Conservation (phyloP, 345 rosid species). For the Gossypium australe region DNA sequence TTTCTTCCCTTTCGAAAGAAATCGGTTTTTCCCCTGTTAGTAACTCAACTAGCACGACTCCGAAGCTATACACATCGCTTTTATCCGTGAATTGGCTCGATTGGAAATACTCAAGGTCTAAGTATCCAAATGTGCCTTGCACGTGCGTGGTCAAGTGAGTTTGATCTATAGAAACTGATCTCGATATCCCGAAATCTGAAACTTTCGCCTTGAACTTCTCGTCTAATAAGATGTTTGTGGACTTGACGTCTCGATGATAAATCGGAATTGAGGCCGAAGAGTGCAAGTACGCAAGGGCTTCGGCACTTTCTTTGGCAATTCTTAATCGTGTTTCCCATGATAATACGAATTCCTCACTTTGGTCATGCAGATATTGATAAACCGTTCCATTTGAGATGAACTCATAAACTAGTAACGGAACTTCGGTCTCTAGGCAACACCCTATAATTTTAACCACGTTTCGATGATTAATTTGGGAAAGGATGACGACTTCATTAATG, state of each 20-base stretch:
- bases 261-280: neutral
- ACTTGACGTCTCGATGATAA: neutral
- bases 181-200: neutral
- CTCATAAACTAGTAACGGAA: neutral
- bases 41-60: neutral
- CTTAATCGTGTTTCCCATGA: neutral
- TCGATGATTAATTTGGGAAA: neutral
- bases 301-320: neutral
- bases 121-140: neutral
- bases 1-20: neutral
- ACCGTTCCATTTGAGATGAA: neutral
- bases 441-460: neutral
- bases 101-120: neutral
- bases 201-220: neutral
- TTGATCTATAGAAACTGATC: neutral
- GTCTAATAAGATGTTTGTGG: neutral
- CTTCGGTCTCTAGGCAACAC: neutral
- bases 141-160: neutral
- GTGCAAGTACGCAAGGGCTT: neutral
- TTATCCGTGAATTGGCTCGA: neutral
- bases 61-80: neutral
- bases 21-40: neutral
- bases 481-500: neutral
- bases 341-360: neutral
- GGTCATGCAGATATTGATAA: neutral